These are phyloP conservation scores for Hypoxylon sp. DNA, from an alignment of 2,329 filamentous ascomycete genomes.

Conservation along the genomic window DNA sequence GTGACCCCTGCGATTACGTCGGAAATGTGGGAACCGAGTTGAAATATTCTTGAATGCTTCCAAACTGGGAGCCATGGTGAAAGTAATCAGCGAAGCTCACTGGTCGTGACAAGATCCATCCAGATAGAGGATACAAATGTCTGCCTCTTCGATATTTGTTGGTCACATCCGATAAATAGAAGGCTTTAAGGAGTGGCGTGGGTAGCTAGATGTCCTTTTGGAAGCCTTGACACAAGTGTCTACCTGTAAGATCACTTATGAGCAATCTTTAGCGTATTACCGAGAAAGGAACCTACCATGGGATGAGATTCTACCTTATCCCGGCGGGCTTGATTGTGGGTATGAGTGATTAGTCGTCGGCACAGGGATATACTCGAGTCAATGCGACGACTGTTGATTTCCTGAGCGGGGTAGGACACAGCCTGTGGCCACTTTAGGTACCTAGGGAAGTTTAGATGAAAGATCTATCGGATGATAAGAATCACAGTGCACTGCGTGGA, in stretches of 20 bases:
- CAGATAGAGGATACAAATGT: slow-evolving; percentile 3
- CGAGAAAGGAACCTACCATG: neutral
- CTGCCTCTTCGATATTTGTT: neutral
- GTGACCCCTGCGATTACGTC: slow-evolving; percentile 13
- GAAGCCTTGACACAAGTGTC: neutral
- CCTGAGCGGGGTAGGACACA: slow-evolving; percentile 4
- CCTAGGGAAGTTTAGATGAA: neutral
- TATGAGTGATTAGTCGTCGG: neutral
- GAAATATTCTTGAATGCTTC: slow-evolving; percentile 28
- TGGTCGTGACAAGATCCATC: slow-evolving; percentile 6
- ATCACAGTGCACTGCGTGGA: neutral
- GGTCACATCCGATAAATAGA: neutral
- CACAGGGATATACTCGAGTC: neutral
- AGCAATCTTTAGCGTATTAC: neutral
- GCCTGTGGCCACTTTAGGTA: neutral
- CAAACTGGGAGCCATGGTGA: slow-evolving; percentile 28
- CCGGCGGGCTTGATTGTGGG: neutral
- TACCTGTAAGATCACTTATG: neutral
- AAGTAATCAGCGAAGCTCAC: neutral
- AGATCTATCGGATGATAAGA: neutral
- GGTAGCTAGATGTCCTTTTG: neutral
- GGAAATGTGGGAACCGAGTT: slow-evolving; percentile 12
- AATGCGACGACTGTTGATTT: slow-evolving; percentile 4
- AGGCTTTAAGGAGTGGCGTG: neutral
- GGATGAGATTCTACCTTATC: neutral